Evolutionary conservation across 2,329 filamentous ascomycete species (phyloP), one percentile per base, ranked within the genome.

Genomic region (Didymella pinodella): DNA sequence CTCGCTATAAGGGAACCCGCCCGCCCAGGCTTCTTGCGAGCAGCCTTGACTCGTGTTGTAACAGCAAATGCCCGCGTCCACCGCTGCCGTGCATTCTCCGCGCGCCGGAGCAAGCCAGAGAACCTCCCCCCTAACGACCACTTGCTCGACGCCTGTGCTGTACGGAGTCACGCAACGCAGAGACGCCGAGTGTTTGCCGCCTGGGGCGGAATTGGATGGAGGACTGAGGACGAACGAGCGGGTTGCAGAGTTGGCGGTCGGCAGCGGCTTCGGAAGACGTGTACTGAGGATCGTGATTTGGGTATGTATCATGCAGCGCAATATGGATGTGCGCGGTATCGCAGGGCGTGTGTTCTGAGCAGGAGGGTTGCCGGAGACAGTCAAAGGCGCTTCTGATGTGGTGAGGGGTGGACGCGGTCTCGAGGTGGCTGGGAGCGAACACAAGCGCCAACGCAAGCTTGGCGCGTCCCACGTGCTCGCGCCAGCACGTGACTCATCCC

Each of bases 21-120:
- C 49, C 49, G 20, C 49, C 49, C 49, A 52, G 49, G 49, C 49
- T 52, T 52, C 29, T 45, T 28, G 22, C 40, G 40, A 45, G 40
- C 40, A 45, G 40, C 49, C 40, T 52, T 36, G 40, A 44, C 29
- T 45, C 40, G 40, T 25, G 22, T 32, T 36, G 16, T 20, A 3
- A 8, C 36, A 43, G 36, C 48, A 31, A 7, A 29, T 38, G 36
- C 36, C 40, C 40, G 40, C 40, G 10, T 5, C 43, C 5, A 38
- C 36, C n/a, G n/a, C 36, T 20, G n/a, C 36, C 36, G 36, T 38
- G 36, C 36, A 2, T 18, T 20, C n/a, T 31, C 26, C 29, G 18
- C 28, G 48, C 26, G 38, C 38, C 48, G 48, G 48, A 51, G 48
- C 48, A 51, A 51, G 48, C 48, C 48, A 44, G 48, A 44, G 48